Base-by-base conservation (phyloP, 768 basidiomycete genomes). In the Agaricus blazei region DNA sequence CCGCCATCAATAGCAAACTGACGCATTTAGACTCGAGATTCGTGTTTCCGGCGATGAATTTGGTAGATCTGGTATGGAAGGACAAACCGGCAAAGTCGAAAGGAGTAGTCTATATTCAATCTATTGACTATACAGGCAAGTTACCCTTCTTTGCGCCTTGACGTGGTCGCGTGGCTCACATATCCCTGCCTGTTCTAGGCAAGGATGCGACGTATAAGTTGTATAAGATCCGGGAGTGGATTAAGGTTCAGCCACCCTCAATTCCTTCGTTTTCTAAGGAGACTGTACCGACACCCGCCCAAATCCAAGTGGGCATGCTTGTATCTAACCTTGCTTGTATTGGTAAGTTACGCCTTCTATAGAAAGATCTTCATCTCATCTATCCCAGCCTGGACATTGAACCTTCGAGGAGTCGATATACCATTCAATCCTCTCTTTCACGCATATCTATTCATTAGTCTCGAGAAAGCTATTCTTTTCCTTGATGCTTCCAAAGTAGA, bases 371-470 rank as follows among this genome's bases (percentile, higher is more conserved):
- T 31, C 44, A 48, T 27, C 14, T 19, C 24, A 7, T 50, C n/a
- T 50, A 38, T 53, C 44, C 14, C 71, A 83, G 96, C 96, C 0
- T 97, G 92, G 74, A 63, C 90, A 2, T 75, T 98, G 34, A 98
- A 98, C 65, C 73, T 95, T 52, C 87, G 96, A 48, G 95, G 94
- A 36, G 79, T 82, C 2, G 95, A 98, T 63, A 86, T 98, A 46
- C 91, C 92, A 0, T 91, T 84, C 75, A 94, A 92, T 65, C 96
- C 96, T 0, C 80, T 98, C 8, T 96, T 97, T 73, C 89, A 88
- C 50, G 81, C 89, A 0, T 98, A 96, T 65, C 70, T 95, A 19
- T 90, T 86, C 62, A 76, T 98, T 40, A 79, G 84, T 3, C 65
- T 81, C 8, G 74, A 84, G 11, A 68, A 67, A n/a, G 75, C 81